Evolutionary conservation across 2,329 filamentous ascomycete species (phyloP).

Genomic region (Dissoconium aciculare): DNA sequence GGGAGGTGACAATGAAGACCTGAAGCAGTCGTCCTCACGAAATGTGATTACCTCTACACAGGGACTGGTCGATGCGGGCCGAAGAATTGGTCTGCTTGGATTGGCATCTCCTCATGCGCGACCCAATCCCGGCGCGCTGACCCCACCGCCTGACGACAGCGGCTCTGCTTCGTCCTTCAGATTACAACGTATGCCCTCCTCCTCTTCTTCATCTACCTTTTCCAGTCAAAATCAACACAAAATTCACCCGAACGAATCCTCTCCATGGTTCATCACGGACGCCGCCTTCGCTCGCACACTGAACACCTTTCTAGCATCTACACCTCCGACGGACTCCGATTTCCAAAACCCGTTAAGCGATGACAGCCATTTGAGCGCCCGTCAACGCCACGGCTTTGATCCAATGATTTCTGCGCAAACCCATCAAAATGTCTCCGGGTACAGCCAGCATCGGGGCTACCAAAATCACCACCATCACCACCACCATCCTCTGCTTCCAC

Average conservation of each 20-base stretch:
- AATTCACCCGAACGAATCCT: neutral
- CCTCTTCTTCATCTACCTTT: no score
- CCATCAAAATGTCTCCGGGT: no score
- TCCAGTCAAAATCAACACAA: slow-evolving; percentile 1
- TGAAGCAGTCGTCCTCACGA: slow-evolving; percentile 19
- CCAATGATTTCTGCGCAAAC: no score
- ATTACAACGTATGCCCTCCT: slow-evolving; percentile 1
- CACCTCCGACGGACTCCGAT: slow-evolving; percentile 32
- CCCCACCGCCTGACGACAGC: slow-evolving; percentile 19
- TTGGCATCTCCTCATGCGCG: slow-evolving; percentile 5
- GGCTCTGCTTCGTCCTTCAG: neutral
- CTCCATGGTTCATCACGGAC: slow-evolving; percentile 22
- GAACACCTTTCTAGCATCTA: slow-evolving; percentile 36
- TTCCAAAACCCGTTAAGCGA: no score
- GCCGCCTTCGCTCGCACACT: slow-evolving; percentile 34
- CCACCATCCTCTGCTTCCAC: neutral
- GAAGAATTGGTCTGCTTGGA: slow-evolving; percentile 24
- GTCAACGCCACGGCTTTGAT: no score
- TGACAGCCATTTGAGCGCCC: neutral
- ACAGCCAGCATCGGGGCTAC: neutral
- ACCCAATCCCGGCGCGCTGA: slow-evolving; percentile 14
- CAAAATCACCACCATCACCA: slow-evolving; percentile 2
- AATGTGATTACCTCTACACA: slow-evolving; percentile 29
- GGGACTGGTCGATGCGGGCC: slow-evolving; percentile 32
- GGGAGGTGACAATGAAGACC: no score